Evolutionary conservation across 345 rosid species (phyloP).

Genomic region (Euphorbia lathyris): DNA sequence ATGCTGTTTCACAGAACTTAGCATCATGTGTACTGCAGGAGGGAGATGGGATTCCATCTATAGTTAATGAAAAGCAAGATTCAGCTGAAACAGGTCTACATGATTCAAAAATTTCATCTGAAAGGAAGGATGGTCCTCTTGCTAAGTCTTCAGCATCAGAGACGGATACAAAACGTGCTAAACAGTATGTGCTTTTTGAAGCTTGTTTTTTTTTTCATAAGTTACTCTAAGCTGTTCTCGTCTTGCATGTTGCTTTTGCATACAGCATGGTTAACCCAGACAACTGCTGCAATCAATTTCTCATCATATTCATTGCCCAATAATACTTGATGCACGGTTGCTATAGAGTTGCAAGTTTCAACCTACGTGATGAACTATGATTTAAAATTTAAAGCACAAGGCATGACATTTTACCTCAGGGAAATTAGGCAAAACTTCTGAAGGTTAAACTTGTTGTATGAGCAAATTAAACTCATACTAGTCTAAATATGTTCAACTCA

Average conservation of each 20-base stretch:
- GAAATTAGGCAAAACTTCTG: neutral
- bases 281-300: neutral
- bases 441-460: neutral
- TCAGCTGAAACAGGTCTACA: slow-evolving; percentile 41
- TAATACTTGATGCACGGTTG: neutral
- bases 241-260: neutral
- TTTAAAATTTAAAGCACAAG: neutral
- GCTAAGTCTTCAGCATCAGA: slow-evolving; percentile 24
- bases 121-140: slow-evolving; percentile 50
- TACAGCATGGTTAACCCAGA: slow-evolving; percentile 1
- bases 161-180: slow-evolving; percentile 35
- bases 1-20: slow-evolving; percentile 40
- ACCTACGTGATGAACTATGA: neutral
- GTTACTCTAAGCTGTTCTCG: neutral
- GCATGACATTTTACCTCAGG: neutral
- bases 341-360: neutral
- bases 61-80: slow-evolving; percentile 53
- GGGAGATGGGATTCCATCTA: slow-evolving; percentile 39
- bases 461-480: neutral
- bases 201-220: neutral
- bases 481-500: too few species aligned
- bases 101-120: slow-evolving; percentile 55
- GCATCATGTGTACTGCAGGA: slow-evolving; percentile 51
- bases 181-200: slow-evolving; percentile 66
- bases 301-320: slow-evolving; percentile 1